These are phyloP conservation scores for Pythium inflatum DNA, from an alignment of 352 stramenopile species.

Conservation along the genomic window DNA sequence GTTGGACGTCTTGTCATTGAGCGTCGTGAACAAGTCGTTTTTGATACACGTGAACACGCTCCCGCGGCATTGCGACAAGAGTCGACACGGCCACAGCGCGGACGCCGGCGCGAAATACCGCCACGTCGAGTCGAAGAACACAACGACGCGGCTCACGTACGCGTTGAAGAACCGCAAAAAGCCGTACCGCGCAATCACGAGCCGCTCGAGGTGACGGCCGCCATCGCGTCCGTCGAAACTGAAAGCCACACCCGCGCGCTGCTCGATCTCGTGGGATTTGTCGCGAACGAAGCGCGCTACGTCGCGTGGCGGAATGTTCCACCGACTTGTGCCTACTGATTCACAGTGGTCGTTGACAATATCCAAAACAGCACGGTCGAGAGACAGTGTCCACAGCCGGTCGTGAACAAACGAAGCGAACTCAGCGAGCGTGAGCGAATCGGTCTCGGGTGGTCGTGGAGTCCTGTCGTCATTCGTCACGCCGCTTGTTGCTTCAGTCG, in stretches of 20 bases:
- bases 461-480: too few species aligned
- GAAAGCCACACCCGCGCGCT: not conserved
- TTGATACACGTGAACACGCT: slow-evolving; percentile 84
- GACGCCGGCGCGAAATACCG: slow-evolving; percentile 58
- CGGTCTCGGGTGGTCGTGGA: not conserved
- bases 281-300: slow-evolving; percentile 40
- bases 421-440: slow-evolving; percentile 2
- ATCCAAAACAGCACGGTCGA: slow-evolving; percentile 48
- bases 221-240: not conserved
- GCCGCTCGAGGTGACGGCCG: slow-evolving; percentile 7
- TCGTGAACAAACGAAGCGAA: slow-evolving; percentile 37
- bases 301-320: slow-evolving; percentile 56
- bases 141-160: slow-evolving; percentile 62
- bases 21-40: slow-evolving; percentile 65
- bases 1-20: slow-evolving; percentile 82
- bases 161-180: slow-evolving; percentile 79
- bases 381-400: slow-evolving; percentile 40
- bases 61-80: slow-evolving; percentile 67
- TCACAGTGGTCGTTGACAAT: slow-evolving; percentile 64
- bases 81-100: slow-evolving; percentile 39
- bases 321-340: slow-evolving; percentile 51
- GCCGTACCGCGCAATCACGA: slow-evolving; percentile 56
- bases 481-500: too few species aligned
- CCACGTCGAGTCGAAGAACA: slow-evolving; percentile 83
- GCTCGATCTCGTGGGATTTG: slow-evolving; percentile 31